Evolutionary conservation across 208 protist genomes (phyloP), one percentile per base, ranked within the genome.

Genomic region (Polymyxa betae): DNA sequence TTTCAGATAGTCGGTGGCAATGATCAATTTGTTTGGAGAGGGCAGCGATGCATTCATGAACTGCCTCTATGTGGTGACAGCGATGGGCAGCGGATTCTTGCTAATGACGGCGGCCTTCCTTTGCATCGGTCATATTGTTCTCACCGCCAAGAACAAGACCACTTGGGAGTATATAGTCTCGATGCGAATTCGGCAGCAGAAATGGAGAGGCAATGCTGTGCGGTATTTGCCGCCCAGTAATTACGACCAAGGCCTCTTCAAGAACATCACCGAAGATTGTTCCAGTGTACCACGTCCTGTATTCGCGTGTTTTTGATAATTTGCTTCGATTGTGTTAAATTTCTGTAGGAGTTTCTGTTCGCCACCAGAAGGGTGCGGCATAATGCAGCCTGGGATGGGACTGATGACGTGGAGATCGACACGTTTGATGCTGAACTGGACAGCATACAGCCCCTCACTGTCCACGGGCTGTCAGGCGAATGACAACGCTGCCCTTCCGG

Each of bases 331-430:
- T 43, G 72, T 38, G 5, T 35, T 5, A 5, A 16, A n/a, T 5
- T 43, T 82, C 72, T 20, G 35, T 35, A 82, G 72, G 72, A 82
- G 40, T 82, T 45, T 43, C n/a, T 43, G n/a, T 82, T 38, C 72
- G 72, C 72, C 35, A 82, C 72, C 16, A 35, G 72, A n/a, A 5
- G 72, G 72, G 5, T 43, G 35, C 5, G 72, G 72, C 40, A 82
- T n/a, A 82, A 82, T n/a, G 24, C 49, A 60, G 35, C n/a, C 72
- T 82, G 72, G 72, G 72, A 35, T n/a, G 72, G n/a, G 5, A 82
- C 72, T 43, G 72, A 82, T 35, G 72, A 82, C 72, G 72, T 82
- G 16, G 72, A 82, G n/a, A 82, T 82, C 5, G 72, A 82, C 72
- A 35, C 16, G 12, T 82, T 82, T n/a, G 72, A 82, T 43, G 5